phyloP scores from a whole-genome alignment of 768 basidiomycete genomes.

The Hortiboletus campestris region DNA sequence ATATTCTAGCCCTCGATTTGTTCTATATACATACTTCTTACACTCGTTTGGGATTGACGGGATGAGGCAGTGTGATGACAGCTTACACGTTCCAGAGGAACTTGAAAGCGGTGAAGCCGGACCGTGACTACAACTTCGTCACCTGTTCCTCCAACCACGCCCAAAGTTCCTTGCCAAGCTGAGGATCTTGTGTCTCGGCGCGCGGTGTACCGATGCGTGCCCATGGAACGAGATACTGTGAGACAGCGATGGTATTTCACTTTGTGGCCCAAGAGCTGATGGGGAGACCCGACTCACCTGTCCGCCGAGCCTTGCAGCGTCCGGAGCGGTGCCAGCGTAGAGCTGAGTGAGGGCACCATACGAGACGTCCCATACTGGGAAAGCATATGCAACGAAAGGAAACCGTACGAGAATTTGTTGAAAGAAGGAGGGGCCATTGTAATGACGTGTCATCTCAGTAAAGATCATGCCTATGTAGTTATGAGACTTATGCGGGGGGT shows the following conservation, averaged over 20 bases:
- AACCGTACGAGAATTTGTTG: too few species aligned
- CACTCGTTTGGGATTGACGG: too few species aligned
- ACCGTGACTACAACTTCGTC: background rate
- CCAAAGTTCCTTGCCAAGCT: constrained; percentile 13
- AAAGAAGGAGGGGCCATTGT: background rate
- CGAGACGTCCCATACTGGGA: background rate
- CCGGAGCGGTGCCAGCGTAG: constrained; percentile 6
- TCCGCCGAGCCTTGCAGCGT: constrained; percentile 5
- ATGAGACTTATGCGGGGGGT: background rate
- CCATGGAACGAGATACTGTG: constrained; percentile 9
- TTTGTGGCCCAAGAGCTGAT: background rate
- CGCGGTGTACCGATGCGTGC: constrained; percentile 1
- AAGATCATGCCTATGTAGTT: background rate
- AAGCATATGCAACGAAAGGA: background rate
- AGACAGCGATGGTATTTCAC: background rate
- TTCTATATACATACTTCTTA: too few species aligned
- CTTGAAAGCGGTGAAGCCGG: background rate
- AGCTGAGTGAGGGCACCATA: constrained; percentile 9
- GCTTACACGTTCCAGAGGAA: too few species aligned
- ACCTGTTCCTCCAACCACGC: constrained; percentile 12
- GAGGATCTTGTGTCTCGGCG: constrained; percentile 1
- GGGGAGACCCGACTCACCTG: background rate
- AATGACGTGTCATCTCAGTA: constrained; percentile 4
- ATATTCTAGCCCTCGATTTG: too few species aligned
- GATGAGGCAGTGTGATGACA: too few species aligned